Evolutionary conservation across 805 yeast genomes (phyloP), one percentile per base, ranked within the genome.

Genomic region (Scheffersomyces amazonensis): DNA sequence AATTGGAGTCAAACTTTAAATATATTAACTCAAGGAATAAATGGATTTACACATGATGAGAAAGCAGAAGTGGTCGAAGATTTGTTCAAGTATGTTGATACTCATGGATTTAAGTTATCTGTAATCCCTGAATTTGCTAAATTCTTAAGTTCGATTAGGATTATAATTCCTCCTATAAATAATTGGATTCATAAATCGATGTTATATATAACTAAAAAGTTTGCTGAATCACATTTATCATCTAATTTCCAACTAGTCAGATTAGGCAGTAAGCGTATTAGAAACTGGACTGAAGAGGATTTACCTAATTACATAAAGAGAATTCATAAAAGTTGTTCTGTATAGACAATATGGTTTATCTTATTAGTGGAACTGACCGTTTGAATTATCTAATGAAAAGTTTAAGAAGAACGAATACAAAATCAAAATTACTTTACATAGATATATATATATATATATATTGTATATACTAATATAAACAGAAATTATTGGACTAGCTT

Each of bases 281-380:
- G 64, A 20, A 81, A 79, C 2, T 85, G 91, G 90, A 65, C 79
- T 3, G 64, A 61, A 31, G 75, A 63, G 12, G 87, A 83, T 49
- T 44, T 73, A 4, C 62, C 54, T 0, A 58, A 60, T 31, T 56
- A 68, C n/a, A 53, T 68, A 23, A 83, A 83, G 52, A 49, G 73
- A 40, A 37, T 64, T 15, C 35, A 29, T 21, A 36, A 5, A 4
- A 20, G 22, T 20, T 9, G 9, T 20, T 20, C 22, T n/a, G n/a
- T n/a, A n/a, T n/a, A n/a, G n/a, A n/a, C n/a, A n/a, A n/a, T n/a
- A n/a, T n/a, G n/a, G n/a, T n/a, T n/a, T n/a, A n/a, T n/a, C n/a
- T n/a, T n/a, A n/a, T n/a, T n/a, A n/a, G n/a, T n/a, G n/a, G n/a
- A n/a, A n/a, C n/a, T n/a, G n/a, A n/a, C n/a, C n/a, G n/a, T n/a